These are phyloP conservation scores for Vitis hybrid DNA, from an alignment of 177 flowering plant species.

Conservation along the genomic window DNA sequence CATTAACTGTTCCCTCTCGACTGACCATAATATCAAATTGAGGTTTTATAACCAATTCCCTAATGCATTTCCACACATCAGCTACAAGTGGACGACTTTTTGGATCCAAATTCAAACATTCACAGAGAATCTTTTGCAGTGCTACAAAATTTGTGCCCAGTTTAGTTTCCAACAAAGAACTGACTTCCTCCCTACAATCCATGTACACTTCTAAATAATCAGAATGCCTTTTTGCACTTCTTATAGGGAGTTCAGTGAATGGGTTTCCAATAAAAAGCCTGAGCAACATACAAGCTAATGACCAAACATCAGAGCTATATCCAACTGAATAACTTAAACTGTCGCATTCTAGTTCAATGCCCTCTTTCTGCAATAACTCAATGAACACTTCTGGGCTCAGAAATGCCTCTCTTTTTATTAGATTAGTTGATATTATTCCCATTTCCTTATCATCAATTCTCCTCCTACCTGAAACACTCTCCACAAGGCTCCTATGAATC, in stretches of 20 bases:
- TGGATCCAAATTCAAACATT: constrained; percentile 57
- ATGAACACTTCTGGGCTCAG: constrained; percentile 70
- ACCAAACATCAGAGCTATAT: constrained; percentile 76
- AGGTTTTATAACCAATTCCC: constrained; percentile 44
- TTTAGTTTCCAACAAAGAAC: constrained; percentile 26
- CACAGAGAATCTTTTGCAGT: constrained; percentile 39
- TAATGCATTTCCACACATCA: constrained; percentile 65
- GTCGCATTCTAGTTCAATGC: constrained; percentile 18
- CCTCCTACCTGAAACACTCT: constrained; percentile 12
- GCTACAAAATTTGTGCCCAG: constrained; percentile 36
- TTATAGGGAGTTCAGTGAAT: constrained; percentile 22
- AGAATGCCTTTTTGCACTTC: constrained; percentile 22
- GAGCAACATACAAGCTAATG: constrained; percentile 58
- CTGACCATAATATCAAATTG: constrained; percentile 27
- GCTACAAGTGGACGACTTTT: constrained; percentile 45
- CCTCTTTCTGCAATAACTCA: constrained; percentile 28
- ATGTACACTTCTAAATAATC: constrained; percentile 23
- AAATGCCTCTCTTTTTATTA: constrained; percentile 34
- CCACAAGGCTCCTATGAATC: constrained; percentile 22
- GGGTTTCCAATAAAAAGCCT: constrained; percentile 46
- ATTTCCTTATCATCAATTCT: constrained; percentile 16
- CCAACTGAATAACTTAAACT: constrained; percentile 29
- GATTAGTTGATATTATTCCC: constrained; percentile 12
- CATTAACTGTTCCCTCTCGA: constrained; percentile 11
- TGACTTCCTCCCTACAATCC: constrained; percentile 45